phyloP scores from a whole-genome alignment of 768 basidiomycete genomes.

The Daedaleopsis nitida region DNA sequence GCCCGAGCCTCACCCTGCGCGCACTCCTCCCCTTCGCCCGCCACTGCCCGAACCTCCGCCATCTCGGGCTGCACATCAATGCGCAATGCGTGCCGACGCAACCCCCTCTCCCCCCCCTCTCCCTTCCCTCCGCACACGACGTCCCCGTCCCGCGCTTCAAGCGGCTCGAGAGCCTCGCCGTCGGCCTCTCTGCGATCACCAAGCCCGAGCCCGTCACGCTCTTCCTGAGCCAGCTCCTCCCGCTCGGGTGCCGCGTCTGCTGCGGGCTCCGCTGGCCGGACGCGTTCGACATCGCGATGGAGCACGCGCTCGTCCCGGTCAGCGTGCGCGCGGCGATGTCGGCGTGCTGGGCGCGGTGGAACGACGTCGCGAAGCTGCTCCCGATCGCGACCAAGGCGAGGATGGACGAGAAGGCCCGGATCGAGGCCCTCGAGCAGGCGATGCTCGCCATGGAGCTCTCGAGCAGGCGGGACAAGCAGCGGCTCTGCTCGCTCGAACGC shows the following conservation, averaged over 20 bases:
- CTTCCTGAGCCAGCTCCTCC: conserved; percentile 57
- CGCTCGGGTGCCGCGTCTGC: conserved; percentile 44
- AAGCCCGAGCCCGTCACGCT: conserved; percentile 49
- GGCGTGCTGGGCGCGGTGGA: conserved; percentile 28
- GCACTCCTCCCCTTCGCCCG: conserved; percentile 42
- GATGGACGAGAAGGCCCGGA: conserved; percentile 22
- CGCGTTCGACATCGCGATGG: conserved; percentile 30
- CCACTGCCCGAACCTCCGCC: conserved; percentile 38
- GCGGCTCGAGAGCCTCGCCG: conserved; percentile 37
- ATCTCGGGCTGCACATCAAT: conserved; percentile 42
- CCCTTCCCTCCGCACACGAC: background rate
- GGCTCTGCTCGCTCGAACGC: conserved; percentile 20
- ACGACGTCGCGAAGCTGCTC: conserved; percentile 26
- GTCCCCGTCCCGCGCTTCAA: conserved; percentile 22
- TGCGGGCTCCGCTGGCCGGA: conserved; percentile 54
- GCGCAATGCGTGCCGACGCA: conserved; percentile 23
- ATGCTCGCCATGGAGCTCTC: conserved; percentile 14
- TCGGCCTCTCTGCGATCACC: conserved; percentile 53
- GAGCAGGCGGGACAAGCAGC: conserved; percentile 13
- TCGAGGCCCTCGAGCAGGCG: conserved; percentile 17
- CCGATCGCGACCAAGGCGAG: conserved; percentile 27
- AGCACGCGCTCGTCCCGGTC: conserved; percentile 25
- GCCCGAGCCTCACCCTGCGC: conserved; percentile 34
- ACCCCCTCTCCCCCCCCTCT: conserved; percentile 10
- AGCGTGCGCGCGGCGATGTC: conserved; percentile 21